A percentile compares a stretch with the other conserved stretches of the same genome.
phyloP scores from a whole-genome alignment of 1,284 basidiomycete species.

The Cryptococcus neoformans region DNA sequence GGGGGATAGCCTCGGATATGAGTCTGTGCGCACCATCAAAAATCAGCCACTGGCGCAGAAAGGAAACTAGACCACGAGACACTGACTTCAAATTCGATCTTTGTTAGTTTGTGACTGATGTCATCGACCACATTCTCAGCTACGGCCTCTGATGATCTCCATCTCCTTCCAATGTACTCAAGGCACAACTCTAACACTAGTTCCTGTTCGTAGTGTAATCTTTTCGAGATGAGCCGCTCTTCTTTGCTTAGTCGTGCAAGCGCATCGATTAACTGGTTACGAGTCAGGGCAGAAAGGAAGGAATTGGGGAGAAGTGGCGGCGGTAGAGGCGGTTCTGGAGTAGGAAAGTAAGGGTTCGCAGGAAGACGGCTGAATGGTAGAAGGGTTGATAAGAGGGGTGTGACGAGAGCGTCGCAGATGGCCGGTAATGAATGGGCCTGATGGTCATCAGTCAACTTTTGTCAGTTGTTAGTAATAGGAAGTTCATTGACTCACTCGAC shows the following conservation, averaged over 20 bases:
- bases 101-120: slow-evolving; percentile 27
- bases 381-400: slow-evolving; percentile 10
- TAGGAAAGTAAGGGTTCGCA: slow-evolving; percentile 8
- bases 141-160: slow-evolving; percentile 11
- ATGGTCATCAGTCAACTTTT: too few relatives aligned
- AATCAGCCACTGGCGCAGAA: too few relatives aligned
- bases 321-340: slow-evolving; percentile 11
- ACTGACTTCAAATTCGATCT: slow-evolving; percentile 39
- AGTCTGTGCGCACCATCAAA: slow-evolving; percentile 8
- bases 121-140: slow-evolving; percentile 16
- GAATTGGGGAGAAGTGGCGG: slow-evolving; percentile 13
- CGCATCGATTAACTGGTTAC: slow-evolving; percentile 28
- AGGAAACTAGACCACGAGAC: too few relatives aligned
- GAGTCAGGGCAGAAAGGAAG: slow-evolving; percentile 16
- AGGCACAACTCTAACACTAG: slow-evolving; percentile 27
- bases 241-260: slow-evolving; percentile 18
- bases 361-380: slow-evolving; percentile 23
- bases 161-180: slow-evolving; percentile 31
- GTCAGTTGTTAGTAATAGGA: background rate
- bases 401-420: background rate
- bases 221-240: background rate
- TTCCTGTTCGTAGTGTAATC: slow-evolving; percentile 10
- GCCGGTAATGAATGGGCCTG: background rate
- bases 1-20: slow-evolving; percentile 19
- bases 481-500: background rate